Conservation (phyloP, 1,284 basidiomycete genomes). For the Ganoderma meredithae region DNA sequence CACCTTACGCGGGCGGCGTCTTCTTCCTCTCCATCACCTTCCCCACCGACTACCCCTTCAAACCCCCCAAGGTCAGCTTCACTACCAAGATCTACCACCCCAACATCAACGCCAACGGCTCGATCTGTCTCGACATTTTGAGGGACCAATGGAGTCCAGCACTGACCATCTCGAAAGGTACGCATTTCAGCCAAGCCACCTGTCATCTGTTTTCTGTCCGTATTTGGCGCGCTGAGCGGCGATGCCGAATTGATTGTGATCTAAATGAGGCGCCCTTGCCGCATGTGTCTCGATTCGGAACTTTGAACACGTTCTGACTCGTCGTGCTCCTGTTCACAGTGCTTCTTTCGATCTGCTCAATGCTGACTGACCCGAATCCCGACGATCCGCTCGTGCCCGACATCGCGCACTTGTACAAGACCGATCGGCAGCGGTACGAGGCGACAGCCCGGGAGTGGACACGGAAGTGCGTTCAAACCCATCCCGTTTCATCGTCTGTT, state of each 20-base stretch:
- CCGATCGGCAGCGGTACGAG: constrained; percentile 92
- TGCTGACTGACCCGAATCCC: constrained; percentile 97
- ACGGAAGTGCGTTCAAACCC: constrained; percentile 76
- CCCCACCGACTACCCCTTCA: constrained; percentile 97
- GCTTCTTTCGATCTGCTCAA: constrained; percentile 93
- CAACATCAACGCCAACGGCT: constrained; percentile 98
- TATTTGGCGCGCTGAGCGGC: not conserved
- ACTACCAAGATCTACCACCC: constrained; percentile 98
- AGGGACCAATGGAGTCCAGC: constrained; percentile 99
- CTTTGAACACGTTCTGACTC: constrained; percentile 8
- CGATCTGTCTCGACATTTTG: constrained; percentile 98
- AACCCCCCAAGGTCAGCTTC: constrained; percentile 99
- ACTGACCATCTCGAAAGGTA: constrained; percentile 98
- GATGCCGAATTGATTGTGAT: constrained; percentile 16
- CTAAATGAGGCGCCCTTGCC: not conserved
- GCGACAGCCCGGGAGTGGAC: constrained; percentile 97
- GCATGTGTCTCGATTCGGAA: constrained; percentile 2
- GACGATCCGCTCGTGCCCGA: constrained; percentile 90
- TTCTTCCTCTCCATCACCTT: constrained; percentile 96
- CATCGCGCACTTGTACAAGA: constrained; percentile 94
- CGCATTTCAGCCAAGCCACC: constrained; percentile 32
- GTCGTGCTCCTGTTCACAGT: constrained; percentile 54
- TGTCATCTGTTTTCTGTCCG: not conserved
- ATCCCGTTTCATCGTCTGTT: not conserved
- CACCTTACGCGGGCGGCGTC: constrained; percentile 95